Evolutionary conservation across 2,329 filamentous ascomycete species (phyloP).

Genomic region (Endoconidiophora polonica): DNA sequence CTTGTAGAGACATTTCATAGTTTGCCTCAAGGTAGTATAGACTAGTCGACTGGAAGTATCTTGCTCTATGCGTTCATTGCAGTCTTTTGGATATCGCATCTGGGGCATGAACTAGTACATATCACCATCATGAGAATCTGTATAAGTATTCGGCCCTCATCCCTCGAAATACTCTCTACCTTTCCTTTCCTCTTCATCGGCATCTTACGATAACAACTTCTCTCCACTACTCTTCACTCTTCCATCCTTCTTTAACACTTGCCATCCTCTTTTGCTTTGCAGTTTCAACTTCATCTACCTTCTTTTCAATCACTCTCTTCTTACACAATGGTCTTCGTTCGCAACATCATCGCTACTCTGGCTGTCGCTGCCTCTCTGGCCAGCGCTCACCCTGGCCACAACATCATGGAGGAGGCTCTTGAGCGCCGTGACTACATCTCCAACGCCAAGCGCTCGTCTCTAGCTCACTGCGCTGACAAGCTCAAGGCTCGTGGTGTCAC

Average conservation of each 20-base stretch:
- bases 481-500: slow-evolving; percentile 31
- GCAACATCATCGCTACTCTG: slow-evolving; percentile 11
- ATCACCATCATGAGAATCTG: not conserved
- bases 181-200: not conserved
- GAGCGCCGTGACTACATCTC: slow-evolving; percentile 30
- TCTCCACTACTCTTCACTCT: not conserved
- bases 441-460: slow-evolving; percentile 24
- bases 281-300: not conserved
- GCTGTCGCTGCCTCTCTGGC: slow-evolving; percentile 12
- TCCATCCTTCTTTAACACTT: not conserved
- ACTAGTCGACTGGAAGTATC: no score
- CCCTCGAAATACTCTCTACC: not conserved
- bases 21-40: no score
- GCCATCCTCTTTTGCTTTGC: not conserved
- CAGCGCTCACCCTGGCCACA: slow-evolving; percentile 32
- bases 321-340: slow-evolving; percentile 7
- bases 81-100: no score
- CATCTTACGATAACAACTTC: slow-evolving; percentile 1
- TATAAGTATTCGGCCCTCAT: slow-evolving; percentile 8
- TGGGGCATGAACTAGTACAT: not conserved
- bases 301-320: not conserved
- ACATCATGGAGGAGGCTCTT: slow-evolving; percentile 29
- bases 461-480: slow-evolving; percentile 30
- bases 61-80: no score
- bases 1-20: no score